Conservation (phyloP, 768 basidiomycete genomes). For the Tulasnella sp. region DNA sequence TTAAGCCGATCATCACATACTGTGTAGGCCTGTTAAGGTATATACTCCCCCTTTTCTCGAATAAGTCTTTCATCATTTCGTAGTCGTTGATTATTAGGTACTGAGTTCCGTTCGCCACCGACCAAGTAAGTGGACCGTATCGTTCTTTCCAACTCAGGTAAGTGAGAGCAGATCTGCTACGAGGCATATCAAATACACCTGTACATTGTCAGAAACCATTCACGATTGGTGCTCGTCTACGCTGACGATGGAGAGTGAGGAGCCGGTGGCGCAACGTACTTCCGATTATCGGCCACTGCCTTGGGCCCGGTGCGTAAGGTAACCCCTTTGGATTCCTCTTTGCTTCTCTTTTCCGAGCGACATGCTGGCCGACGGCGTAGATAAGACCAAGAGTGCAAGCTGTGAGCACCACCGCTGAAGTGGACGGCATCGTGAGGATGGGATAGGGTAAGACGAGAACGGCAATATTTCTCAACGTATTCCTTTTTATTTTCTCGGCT, state of each 20-base stretch:
- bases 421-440: neutral
- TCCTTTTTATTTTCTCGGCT: neutral
- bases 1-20: neutral
- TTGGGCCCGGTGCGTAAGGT: constrained; percentile 10
- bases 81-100: neutral
- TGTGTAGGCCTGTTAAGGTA: neutral
- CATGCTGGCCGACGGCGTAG: neutral
- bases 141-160: neutral
- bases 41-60: neutral
- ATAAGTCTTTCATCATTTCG: constrained; percentile 7
- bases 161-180: neutral
- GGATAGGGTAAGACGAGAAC: neutral
- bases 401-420: neutral
- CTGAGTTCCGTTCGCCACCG: neutral
- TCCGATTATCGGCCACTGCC: neutral
- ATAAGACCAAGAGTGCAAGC: neutral
- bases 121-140: neutral
- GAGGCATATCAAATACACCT: constrained; percentile 6
- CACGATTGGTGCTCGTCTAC: neutral
- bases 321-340: neutral
- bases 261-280: neutral
- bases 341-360: neutral
- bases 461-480: neutral
- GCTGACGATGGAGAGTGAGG: neutral
- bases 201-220: neutral